A percentile compares a stretch with the other conserved stretches of the same genome.
Conservation (phyloP, 306 rosid genomes). For the Citrullus mucosospermus region DNA sequence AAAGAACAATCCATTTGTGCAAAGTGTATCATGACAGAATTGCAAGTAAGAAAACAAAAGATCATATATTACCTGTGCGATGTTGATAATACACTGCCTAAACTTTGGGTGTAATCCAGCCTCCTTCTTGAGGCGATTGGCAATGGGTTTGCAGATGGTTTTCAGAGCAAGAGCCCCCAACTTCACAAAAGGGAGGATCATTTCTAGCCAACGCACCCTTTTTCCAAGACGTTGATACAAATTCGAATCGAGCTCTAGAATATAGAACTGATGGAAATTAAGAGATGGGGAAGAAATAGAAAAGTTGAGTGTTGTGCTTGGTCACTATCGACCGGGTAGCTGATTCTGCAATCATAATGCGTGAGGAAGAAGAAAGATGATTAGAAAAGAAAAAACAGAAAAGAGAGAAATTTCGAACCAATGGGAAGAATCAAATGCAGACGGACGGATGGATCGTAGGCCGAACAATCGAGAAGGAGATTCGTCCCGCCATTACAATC, state of each 20-base stretch:
- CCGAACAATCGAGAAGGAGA: background rate
- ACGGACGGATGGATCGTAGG: background rate
- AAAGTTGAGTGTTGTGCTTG: background rate
- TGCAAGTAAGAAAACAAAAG: background rate
- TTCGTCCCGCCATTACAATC: background rate
- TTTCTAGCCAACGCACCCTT: background rate
- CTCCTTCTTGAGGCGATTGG: slow-evolving; percentile 31
- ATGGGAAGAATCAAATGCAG: background rate
- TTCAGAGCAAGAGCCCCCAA: slow-evolving; percentile 28
- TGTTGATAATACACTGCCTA: slow-evolving; percentile 19
- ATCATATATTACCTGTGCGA: slow-evolving; percentile 22
- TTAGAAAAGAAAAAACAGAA: background rate
- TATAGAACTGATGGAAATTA: background rate
- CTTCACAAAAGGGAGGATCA: slow-evolving; percentile 31
- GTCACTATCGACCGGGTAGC: background rate
- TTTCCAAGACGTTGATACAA: background rate
- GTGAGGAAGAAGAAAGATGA: background rate
- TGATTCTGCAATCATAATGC: background rate
- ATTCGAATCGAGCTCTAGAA: background rate
- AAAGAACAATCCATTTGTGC: background rate
- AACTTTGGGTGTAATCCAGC: slow-evolving; percentile 40
- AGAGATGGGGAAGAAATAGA: background rate
- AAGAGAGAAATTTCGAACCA: background rate
- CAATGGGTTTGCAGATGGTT: slow-evolving; percentile 32
- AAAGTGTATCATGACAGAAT: background rate